phyloP scores from a whole-genome alignment of 768 basidiomycete species.

The Phallus indusiatus region DNA sequence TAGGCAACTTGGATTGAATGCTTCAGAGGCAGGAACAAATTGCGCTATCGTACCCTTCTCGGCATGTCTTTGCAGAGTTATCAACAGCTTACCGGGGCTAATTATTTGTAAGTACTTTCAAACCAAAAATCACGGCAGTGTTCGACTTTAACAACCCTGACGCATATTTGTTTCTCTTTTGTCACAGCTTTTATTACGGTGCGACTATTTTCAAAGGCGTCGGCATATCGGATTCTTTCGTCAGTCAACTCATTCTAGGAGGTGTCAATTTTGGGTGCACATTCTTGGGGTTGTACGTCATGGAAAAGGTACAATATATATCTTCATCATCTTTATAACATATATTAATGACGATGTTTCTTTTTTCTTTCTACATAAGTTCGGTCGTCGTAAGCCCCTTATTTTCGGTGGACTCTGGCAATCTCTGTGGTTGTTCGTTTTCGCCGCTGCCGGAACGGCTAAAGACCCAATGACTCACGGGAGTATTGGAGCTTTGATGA shows the following conservation, averaged over 20 bases:
- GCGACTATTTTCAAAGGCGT: conserved; percentile 61
- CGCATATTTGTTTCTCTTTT: conserved; percentile 7
- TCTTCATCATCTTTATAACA: no score
- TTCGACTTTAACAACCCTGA: no score
- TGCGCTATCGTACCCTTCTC: conserved; percentile 53
- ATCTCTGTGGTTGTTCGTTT: conserved; percentile 59
- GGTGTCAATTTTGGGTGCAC: conserved; percentile 65
- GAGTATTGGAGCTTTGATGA: conserved; percentile 53
- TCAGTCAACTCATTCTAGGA: conserved; percentile 70
- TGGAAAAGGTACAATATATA: conserved; percentile 60
- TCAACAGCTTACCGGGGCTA: conserved; percentile 65
- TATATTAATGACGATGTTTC: no score
- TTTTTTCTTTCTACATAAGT: conserved; percentile 28
- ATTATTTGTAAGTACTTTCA: conserved; percentile 39
- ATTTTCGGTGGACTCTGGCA: conserved; percentile 68
- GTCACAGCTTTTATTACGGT: conserved; percentile 39
- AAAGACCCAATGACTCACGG: conserved; percentile 39
- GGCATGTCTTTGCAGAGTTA: conserved; percentile 59
- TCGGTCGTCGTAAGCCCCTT: conserved; percentile 54
- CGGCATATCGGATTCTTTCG: conserved; percentile 55
- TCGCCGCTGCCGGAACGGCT: conserved; percentile 62
- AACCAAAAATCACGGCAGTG: no score
- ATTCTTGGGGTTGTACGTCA: conserved; percentile 63
- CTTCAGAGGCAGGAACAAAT: conserved; percentile 46
- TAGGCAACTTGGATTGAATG: conserved; percentile 55